A percentile compares a stretch with the other conserved stretches of the same genome.
These are phyloP conservation scores for Talinum fruticosum DNA, from an alignment of 148 eudicot genomes.

Conservation along the genomic window DNA sequence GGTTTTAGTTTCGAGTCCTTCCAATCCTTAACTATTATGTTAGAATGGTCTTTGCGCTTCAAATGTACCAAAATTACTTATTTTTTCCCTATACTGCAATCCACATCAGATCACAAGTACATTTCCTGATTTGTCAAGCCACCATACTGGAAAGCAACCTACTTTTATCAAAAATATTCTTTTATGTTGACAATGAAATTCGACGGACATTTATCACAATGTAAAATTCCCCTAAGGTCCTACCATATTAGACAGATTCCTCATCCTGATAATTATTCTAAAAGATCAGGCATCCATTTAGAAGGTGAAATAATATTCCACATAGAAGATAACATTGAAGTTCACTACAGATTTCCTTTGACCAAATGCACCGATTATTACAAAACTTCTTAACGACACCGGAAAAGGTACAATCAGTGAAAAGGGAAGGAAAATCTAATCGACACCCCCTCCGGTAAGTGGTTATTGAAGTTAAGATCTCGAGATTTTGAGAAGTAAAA, in stretches of 20 bases:
- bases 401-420: neutral
- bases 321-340: conserved; percentile 2
- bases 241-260: conserved; percentile 28
- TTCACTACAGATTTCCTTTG: conserved; percentile 3
- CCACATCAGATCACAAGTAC: neutral
- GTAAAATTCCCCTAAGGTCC: conserved; percentile 20
- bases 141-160: conserved; percentile 6
- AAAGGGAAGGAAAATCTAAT: neutral
- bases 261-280: conserved; percentile 25
- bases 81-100: neutral
- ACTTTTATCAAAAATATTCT: conserved; percentile 6
- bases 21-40: neutral
- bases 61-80: neutral
- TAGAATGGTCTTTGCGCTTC: neutral
- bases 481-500: neutral
- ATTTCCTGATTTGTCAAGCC: conserved; percentile 16
- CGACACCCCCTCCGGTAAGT: neutral
- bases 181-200: conserved; percentile 4
- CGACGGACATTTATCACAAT: conserved; percentile 19
- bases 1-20: neutral
- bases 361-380: neutral
- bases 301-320: conserved; percentile 11
- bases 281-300: conserved; percentile 19
- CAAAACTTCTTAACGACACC: neutral
- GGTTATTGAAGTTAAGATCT: neutral